Conservation (phyloP, 176 grass and related monocot genomes). For the Leersia perrieri region DNA sequence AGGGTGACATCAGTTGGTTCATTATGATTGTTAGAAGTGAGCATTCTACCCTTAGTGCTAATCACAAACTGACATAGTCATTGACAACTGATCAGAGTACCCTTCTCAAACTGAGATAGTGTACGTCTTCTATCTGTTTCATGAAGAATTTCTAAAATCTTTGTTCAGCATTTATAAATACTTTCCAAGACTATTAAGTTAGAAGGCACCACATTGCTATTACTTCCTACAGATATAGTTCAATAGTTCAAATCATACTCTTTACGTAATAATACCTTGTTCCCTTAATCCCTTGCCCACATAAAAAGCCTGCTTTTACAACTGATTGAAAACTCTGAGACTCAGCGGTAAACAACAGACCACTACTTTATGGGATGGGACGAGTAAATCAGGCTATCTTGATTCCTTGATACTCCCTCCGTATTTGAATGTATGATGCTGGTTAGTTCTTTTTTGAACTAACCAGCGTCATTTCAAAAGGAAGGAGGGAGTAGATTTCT, state of each 20-base stretch:
- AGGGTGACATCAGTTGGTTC: background rate
- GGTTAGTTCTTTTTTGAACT: too few relatives aligned
- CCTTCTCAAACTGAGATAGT: background rate
- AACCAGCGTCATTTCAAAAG: too few relatives aligned
- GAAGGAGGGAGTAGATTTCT: background rate
- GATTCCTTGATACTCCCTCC: too few relatives aligned
- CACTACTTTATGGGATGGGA: background rate
- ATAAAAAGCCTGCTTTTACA: slow-evolving; percentile 8
- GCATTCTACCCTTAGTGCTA: background rate
- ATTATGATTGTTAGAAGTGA: slow-evolving; percentile 12
- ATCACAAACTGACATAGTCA: background rate
- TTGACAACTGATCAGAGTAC: background rate
- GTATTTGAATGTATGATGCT: too few relatives aligned
- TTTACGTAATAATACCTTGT: background rate
- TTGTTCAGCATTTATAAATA: background rate
- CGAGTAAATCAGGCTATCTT: background rate
- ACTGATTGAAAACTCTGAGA: background rate
- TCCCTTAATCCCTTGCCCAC: background rate
- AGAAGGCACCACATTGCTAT: background rate
- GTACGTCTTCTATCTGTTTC: background rate
- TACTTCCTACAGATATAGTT: background rate
- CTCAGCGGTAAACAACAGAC: background rate
- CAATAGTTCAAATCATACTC: background rate
- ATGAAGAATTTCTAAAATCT: background rate
- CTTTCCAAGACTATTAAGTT: background rate